These are phyloP conservation scores for Cyclotella distinguenda DNA, from an alignment of 108 stramenopile species.

Conservation along the genomic window DNA sequence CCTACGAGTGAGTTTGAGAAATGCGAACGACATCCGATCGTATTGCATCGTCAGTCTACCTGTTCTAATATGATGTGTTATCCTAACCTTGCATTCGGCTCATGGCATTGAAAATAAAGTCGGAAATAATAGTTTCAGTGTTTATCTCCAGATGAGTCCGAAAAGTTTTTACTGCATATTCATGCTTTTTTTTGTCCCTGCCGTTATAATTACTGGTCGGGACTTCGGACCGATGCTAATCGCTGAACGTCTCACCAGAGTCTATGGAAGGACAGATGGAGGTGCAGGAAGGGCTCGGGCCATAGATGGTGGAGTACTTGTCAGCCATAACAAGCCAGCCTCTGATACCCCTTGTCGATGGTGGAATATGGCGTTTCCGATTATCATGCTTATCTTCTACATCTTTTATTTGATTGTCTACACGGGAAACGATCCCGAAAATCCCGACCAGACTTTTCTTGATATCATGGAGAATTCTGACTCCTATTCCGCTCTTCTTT, in stretches of 20 bases:
- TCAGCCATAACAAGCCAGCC: constrained; percentile 21
- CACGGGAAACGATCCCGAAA: constrained; percentile 49
- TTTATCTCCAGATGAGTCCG: constrained; percentile 60
- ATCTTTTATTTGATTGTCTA: constrained; percentile 59
- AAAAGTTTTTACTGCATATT: constrained; percentile 62
- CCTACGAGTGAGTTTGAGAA: too few species aligned
- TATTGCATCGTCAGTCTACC: too few species aligned
- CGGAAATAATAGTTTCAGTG: constrained; percentile 47
- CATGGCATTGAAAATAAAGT: too few species aligned
- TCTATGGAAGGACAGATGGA: constrained; percentile 67
- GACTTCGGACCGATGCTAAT: constrained; percentile 73
- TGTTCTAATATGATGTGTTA: too few species aligned
- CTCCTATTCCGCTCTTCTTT: constrained; percentile 60
- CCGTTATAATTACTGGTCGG: constrained; percentile 36
- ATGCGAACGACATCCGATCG: too few species aligned
- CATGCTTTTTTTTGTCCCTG: constrained; percentile 39
- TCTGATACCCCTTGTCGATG: constrained; percentile 58
- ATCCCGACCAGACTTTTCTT: constrained; percentile 40
- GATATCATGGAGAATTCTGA: constrained; percentile 57
- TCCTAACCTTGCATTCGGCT: too few species aligned
- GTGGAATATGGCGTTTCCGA: constrained; percentile 26
- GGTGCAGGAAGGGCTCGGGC: constrained; percentile 48
- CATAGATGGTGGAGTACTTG: constrained; percentile 11
- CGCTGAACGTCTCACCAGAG: constrained; percentile 58
- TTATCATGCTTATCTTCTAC: constrained; percentile 48